phyloP scores from a whole-genome alignment of 768 basidiomycete genomes.

The Tricholoma saponaceum region DNA sequence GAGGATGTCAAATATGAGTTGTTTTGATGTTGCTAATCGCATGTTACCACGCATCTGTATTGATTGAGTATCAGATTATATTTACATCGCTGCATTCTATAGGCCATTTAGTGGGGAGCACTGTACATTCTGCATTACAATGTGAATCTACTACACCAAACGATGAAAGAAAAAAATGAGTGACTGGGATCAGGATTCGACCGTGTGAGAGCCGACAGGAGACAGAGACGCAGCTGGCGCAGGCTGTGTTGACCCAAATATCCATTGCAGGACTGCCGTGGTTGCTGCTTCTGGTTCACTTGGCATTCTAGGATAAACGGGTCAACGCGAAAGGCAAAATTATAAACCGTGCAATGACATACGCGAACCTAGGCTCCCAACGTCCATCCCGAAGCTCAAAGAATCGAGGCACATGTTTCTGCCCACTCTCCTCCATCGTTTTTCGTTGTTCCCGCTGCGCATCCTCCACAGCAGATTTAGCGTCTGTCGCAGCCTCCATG shows the following conservation, averaged over 20 bases:
- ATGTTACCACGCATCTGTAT: constrained; percentile 4
- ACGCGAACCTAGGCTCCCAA: constrained; percentile 82
- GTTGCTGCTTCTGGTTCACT: constrained; percentile 65
- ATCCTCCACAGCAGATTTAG: constrained; percentile 89
- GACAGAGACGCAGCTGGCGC: background rate
- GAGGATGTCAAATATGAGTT: background rate
- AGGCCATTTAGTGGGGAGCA: background rate
- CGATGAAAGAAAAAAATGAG: constrained; percentile 8
- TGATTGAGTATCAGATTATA: background rate
- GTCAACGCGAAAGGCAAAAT: constrained; percentile 1
- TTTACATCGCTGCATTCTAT: background rate
- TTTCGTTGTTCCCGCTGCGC: constrained; percentile 80
- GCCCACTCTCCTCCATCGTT: constrained; percentile 69
- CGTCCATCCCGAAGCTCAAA: constrained; percentile 74
- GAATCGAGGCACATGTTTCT: constrained; percentile 69
- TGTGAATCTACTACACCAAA: constrained; percentile 13
- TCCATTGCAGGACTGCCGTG: constrained; percentile 70
- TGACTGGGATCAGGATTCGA: constrained; percentile 7
- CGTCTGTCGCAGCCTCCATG: constrained; percentile 91
- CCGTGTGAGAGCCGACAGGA: background rate
- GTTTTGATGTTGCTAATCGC: background rate
- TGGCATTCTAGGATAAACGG: constrained; percentile 51
- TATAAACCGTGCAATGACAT: constrained; percentile 22
- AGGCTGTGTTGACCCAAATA: constrained; percentile 43
- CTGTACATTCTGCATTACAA: constrained; percentile 5